phyloP scores from a whole-genome alignment of 176 grass and related monocot genomes.

The Ampelocalamus luodianensis region DNA sequence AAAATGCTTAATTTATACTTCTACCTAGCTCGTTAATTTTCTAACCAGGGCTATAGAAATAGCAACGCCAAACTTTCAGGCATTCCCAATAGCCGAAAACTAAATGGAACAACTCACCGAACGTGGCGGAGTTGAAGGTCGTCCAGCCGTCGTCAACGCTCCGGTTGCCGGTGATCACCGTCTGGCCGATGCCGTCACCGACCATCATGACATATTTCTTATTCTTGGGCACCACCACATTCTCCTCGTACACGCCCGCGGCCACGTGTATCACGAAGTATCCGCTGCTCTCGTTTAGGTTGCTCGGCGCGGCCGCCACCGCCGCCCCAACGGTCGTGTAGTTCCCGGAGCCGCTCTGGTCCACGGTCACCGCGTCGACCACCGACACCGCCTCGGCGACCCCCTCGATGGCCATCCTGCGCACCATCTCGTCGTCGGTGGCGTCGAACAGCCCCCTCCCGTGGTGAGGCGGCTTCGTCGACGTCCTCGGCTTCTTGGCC shows the following conservation, averaged over 20 bases:
- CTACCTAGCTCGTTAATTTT: too few species aligned
- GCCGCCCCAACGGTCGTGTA: constrained; percentile 68
- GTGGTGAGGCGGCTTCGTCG: constrained; percentile 31
- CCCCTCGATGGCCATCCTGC: constrained; percentile 46
- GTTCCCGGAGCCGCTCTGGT: constrained; percentile 70
- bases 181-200: constrained; percentile 82
- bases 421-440: constrained; percentile 53
- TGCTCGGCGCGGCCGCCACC: constrained; percentile 63
- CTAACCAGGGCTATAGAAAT: too few species aligned
- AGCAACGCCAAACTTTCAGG: background rate
- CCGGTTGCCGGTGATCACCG: constrained; percentile 78
- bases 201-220: constrained; percentile 92
- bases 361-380: constrained; percentile 56
- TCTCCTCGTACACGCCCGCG: constrained; percentile 80
- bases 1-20: background rate
- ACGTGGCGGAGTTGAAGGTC: constrained; percentile 91
- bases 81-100: background rate
- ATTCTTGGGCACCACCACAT: constrained; percentile 78
- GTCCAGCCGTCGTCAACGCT: constrained; percentile 86
- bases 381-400: constrained; percentile 48
- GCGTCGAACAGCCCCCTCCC: constrained; percentile 61
- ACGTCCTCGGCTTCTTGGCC: constrained; percentile 14
- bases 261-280: constrained; percentile 84
- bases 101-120: constrained; percentile 51
- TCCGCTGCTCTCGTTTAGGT: constrained; percentile 52